These are phyloP conservation scores for Emydomyces testavorans DNA, from an alignment of 2,329 filamentous ascomycete genomes.

Conservation along the genomic window DNA sequence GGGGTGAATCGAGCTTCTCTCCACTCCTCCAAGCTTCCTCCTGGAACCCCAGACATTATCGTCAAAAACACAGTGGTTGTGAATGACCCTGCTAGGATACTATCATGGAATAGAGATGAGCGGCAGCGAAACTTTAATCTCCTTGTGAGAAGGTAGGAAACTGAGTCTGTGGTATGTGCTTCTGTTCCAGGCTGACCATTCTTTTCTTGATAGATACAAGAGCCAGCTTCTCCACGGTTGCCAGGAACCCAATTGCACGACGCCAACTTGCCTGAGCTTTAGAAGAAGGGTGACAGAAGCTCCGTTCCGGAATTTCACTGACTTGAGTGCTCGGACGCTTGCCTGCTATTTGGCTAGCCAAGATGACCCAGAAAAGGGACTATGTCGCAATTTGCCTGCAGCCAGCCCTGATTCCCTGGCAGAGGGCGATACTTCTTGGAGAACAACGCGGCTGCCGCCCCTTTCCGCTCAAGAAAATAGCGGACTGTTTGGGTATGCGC, in stretches of 20 bases:
- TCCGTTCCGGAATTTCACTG: conserved; percentile 66
- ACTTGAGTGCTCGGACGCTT: conserved; percentile 68
- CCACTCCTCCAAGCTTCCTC: conserved; percentile 32
- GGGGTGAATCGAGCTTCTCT: conserved; percentile 23
- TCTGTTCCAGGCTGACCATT: conserved; percentile 11
- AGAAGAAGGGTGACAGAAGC: conserved; percentile 55
- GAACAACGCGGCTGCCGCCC: background rate
- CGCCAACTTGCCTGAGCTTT: conserved; percentile 69
- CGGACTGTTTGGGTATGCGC: background rate
- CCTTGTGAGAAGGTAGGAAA: conserved; percentile 52
- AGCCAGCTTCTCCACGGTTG: conserved; percentile 75
- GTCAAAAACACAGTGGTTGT: conserved; percentile 32
- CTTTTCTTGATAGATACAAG: conserved; percentile 50
- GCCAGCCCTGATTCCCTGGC: conserved; percentile 7
- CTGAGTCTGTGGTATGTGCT: too few relatives aligned
- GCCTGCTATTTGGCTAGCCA: conserved; percentile 71
- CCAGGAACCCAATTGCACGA: conserved; percentile 55
- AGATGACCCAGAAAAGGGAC: conserved; percentile 58
- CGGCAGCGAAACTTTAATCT: conserved; percentile 42
- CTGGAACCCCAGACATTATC: conserved; percentile 31
- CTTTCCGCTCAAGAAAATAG: background rate
- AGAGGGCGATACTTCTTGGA: background rate
- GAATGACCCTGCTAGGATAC: conserved; percentile 28
- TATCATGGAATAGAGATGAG: conserved; percentile 32
- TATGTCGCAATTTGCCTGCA: conserved; percentile 47